These are phyloP conservation scores for Cyclocybe cylindracea DNA, from an alignment of 768 basidiomycete genomes.

Conservation along the genomic window DNA sequence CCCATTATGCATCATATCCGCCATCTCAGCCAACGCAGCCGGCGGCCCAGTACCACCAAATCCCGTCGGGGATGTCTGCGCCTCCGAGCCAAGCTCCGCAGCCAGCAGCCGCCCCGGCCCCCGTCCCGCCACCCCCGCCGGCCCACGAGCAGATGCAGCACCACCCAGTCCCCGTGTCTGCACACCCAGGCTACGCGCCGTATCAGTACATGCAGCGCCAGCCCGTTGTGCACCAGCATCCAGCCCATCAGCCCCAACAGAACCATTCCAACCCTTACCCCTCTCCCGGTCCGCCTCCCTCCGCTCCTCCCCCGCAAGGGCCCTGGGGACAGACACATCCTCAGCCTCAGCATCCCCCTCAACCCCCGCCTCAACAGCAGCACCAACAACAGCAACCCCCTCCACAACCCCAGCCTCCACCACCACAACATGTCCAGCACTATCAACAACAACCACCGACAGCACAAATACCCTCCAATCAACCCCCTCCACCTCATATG, in stretches of 20 bases:
- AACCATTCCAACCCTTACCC: conserved; percentile 47
- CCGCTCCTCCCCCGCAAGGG: conserved; percentile 40
- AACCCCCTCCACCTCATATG: not conserved
- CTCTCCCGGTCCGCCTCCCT: conserved; percentile 40
- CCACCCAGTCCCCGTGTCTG: conserved; percentile 34
- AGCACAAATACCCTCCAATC: conserved; percentile 10
- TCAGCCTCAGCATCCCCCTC: conserved; percentile 31
- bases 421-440: conserved; percentile 23
- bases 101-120: conserved; percentile 22
- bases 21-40: conserved; percentile 29
- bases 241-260: conserved; percentile 32
- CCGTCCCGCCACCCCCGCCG: conserved; percentile 27
- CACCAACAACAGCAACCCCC: conserved; percentile 29
- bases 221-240: conserved; percentile 30
- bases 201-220: conserved; percentile 32
- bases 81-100: conserved; percentile 28
- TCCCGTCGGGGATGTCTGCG: conserved; percentile 19
- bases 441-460: conserved; percentile 26
- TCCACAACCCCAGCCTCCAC: conserved; percentile 17
- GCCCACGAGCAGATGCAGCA: conserved; percentile 45
- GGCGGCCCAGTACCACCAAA: conserved; percentile 33
- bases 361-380: conserved; percentile 23
- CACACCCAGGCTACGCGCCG: conserved; percentile 34
- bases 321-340: conserved; percentile 34
- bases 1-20: conserved; percentile 45